Evolutionary conservation across 169 alveolate species (phyloP).

Genomic region (Besnoitia besnoiti): DNA sequence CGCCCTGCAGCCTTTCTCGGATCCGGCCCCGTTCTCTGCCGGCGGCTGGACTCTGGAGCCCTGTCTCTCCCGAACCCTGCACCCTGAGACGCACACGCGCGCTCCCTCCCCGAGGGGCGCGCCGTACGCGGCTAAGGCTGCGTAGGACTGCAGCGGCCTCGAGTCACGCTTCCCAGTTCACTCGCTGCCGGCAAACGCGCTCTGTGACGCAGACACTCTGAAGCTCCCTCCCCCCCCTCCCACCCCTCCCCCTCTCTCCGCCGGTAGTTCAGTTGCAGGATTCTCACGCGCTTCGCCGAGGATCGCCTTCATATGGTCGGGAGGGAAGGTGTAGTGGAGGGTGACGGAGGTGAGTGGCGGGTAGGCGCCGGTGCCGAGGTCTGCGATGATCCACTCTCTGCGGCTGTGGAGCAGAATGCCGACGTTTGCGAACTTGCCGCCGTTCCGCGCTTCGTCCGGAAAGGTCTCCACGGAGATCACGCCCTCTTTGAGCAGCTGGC

Average conservation of each 20-base stretch:
- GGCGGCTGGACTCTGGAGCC: too few relatives aligned
- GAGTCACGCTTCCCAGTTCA: too few relatives aligned
- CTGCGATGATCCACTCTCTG: neutral
- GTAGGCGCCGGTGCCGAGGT: neutral
- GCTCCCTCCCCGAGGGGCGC: too few relatives aligned
- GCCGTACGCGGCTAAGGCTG: too few relatives aligned
- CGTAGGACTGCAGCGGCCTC: too few relatives aligned
- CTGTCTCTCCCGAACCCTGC: too few relatives aligned
- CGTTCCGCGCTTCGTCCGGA: neutral
- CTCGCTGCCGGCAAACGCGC: too few relatives aligned
- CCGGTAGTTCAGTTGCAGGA: neutral
- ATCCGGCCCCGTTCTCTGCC: too few relatives aligned
- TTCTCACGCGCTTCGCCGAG: slow-evolving; percentile 1
- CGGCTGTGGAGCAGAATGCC: slow-evolving; percentile 20
- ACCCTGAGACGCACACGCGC: too few relatives aligned
- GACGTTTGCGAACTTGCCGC: slow-evolving; percentile 6
- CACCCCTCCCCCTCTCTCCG: neutral
- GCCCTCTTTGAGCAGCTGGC: neutral
- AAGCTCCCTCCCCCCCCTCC: neutral
- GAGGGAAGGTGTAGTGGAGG: slow-evolving; percentile 22
- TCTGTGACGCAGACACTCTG: too few relatives aligned
- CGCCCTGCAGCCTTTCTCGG: too few relatives aligned
- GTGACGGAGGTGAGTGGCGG: slow-evolving; percentile 8
- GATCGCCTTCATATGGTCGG: neutral
- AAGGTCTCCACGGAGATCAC: neutral